phyloP scores from a whole-genome alignment of 495 filamentous ascomycete genomes.

The Viridothelium virens region DNA sequence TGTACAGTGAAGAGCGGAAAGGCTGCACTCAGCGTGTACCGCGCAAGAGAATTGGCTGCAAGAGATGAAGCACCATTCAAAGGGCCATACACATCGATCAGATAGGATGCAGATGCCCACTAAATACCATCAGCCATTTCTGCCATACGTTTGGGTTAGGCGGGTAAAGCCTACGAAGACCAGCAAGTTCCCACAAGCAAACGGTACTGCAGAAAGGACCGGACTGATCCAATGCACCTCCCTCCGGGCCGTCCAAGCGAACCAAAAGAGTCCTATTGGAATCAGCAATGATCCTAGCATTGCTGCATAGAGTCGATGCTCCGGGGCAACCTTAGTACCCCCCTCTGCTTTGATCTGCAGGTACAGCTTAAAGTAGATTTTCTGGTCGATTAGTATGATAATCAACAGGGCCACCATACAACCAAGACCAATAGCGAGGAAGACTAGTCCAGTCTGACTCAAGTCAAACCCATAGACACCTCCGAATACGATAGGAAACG shows the following conservation, averaged over 20 bases:
- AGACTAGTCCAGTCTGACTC: slow-evolving; percentile 43
- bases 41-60: slow-evolving; percentile 55
- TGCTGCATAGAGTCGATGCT: slow-evolving; percentile 39
- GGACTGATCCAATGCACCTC: slow-evolving; percentile 47
- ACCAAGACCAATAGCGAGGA: slow-evolving; percentile 44
- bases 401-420: slow-evolving; percentile 34
- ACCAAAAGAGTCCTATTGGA: slow-evolving; percentile 44
- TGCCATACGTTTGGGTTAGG: slow-evolving; percentile 1
- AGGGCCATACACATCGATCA: slow-evolving; percentile 52
- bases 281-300: slow-evolving; percentile 40
- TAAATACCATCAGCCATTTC: slow-evolving; percentile 16
- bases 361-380: slow-evolving; percentile 28
- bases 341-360: slow-evolving; percentile 34
- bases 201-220: slow-evolving; percentile 51
- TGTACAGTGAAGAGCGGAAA: slow-evolving; percentile 55
- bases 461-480: slow-evolving; percentile 44
- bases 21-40: slow-evolving; percentile 53
- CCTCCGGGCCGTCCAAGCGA: slow-evolving; percentile 40
- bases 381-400: slow-evolving; percentile 39
- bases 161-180: slow-evolving; percentile 42
- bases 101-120: slow-evolving; percentile 44
- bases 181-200: slow-evolving; percentile 59
- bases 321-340: slow-evolving; percentile 31
- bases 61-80: slow-evolving; percentile 52
- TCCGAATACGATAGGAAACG: slow-evolving; percentile 47